phyloP scores from a whole-genome alignment of 345 rosid genomes.

The Cardamine chenopodiifolia region DNA sequence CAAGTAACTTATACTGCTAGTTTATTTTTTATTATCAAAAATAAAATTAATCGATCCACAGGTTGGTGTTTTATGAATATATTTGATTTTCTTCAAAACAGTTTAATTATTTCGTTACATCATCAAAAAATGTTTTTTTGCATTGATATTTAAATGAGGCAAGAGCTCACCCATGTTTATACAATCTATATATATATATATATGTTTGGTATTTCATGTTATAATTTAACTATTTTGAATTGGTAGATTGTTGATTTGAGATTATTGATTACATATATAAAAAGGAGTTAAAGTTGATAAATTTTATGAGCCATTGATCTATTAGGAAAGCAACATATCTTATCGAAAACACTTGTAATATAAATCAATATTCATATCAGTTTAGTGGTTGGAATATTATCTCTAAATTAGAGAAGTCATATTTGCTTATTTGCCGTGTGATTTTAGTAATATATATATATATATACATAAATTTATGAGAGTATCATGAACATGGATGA shows the following conservation, averaged over 20 bases:
- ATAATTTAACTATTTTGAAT: background rate
- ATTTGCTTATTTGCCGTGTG: no score
- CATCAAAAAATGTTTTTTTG: background rate
- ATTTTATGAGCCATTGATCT: background rate
- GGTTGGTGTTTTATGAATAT: background rate
- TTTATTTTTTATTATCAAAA: background rate
- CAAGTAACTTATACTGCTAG: background rate
- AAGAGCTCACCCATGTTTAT: no score
- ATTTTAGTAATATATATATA: no score
- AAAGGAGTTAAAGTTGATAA: background rate
- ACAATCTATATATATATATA: no score
- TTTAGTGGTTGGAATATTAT: background rate
- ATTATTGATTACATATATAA: background rate
- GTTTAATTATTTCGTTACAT: background rate
- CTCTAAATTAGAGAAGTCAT: no score
- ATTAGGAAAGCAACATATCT: no score
- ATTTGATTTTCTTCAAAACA: background rate
- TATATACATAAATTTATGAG: background rate
- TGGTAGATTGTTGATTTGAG: background rate
- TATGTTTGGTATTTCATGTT: no score
- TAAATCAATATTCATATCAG: no score
- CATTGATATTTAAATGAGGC: no score
- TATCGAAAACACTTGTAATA: no score
- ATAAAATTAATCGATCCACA: background rate
- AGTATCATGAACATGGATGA: background rate